These are phyloP conservation scores for Ceratocystiopsis minuta DNA, from an alignment of 2,329 filamentous ascomycete genomes.

Conservation along the genomic window DNA sequence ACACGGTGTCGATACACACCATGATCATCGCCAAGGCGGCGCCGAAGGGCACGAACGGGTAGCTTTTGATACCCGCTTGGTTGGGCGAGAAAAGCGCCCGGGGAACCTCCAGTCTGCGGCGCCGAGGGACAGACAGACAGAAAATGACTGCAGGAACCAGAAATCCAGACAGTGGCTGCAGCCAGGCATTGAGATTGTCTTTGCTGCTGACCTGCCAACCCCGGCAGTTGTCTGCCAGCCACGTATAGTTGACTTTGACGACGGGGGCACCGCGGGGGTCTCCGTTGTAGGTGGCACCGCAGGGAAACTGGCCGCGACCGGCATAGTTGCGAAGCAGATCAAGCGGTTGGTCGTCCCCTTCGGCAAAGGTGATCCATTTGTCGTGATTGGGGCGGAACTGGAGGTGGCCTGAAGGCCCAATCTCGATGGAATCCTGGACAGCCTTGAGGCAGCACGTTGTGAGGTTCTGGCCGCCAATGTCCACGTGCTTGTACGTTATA, in stretches of 20 bases:
- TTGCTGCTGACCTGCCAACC: conserved; percentile 12
- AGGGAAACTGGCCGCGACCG: conserved; percentile 11
- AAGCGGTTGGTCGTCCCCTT: conserved; percentile 1
- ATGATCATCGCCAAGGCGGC: conserved; percentile 8
- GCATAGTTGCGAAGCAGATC: conserved; percentile 4
- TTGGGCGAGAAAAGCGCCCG: conserved; percentile 8
- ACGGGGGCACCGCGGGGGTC: conserved; percentile 8
- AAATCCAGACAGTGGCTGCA: conserved; percentile 13
- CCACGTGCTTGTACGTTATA: too few species aligned
- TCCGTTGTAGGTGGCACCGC: conserved; percentile 10
- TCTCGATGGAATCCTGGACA: conserved; percentile 8
- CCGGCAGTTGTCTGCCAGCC: conserved; percentile 8
- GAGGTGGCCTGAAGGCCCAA: conserved; percentile 6
- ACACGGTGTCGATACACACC: conserved; percentile 11
- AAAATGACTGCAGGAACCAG: conserved; percentile 14
- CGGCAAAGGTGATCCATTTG: conserved; percentile 4
- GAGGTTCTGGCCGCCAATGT: conserved; percentile 11
- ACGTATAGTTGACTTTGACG: conserved; percentile 10
- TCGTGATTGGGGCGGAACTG: neutral
- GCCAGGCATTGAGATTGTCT: conserved; percentile 10
- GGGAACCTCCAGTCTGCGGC: conserved; percentile 11
- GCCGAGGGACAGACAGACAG: conserved; percentile 13
- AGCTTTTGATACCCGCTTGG: conserved; percentile 7
- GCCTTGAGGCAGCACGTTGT: conserved; percentile 13
- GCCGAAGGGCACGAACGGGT: conserved; percentile 5